Evolutionary conservation across 108 stramenopile species (phyloP).

Genomic region (Skeletonema grethae): DNA sequence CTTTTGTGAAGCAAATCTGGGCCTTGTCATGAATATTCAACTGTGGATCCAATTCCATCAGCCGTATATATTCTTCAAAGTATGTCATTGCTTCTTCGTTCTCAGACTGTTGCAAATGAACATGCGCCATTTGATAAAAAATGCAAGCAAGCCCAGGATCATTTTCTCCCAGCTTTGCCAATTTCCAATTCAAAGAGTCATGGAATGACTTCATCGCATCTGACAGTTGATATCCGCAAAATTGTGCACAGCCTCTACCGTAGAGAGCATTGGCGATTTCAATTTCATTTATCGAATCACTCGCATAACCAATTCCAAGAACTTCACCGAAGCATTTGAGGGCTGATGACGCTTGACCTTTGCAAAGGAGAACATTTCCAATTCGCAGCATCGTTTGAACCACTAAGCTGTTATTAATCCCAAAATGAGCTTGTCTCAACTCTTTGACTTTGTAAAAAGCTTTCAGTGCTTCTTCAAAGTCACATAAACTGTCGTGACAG

Average conservation of each 20-base stretch:
- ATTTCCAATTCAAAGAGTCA: conserved; percentile 53
- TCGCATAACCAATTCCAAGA: conserved; percentile 45
- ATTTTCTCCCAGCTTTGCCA: conserved; percentile 47
- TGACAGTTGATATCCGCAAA: conserved; percentile 32
- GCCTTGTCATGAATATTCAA: conserved; percentile 45
- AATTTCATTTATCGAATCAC: conserved; percentile 38
- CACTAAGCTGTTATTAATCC: conserved; percentile 37
- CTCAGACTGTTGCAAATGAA: conserved; percentile 43
- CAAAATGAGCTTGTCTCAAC: conserved; percentile 19
- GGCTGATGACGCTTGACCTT: conserved; percentile 40
- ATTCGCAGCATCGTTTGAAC: conserved; percentile 48
- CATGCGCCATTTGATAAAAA: conserved; percentile 54
- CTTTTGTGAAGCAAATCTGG: conserved; percentile 46
- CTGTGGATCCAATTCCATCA: conserved; percentile 40
- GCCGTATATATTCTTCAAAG: conserved; percentile 44
- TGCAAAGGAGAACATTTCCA: conserved; percentile 43
- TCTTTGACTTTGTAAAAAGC: conserved; percentile 41
- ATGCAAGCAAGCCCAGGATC: conserved; percentile 50
- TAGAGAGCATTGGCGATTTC: conserved; percentile 53
- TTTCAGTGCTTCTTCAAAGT: conserved; percentile 44
- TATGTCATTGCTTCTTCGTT: conserved; percentile 35
- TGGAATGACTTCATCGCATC: conserved; percentile 56
- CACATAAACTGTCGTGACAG: conserved; percentile 53
- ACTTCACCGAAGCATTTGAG: conserved; percentile 48
- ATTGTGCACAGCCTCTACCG: conserved; percentile 54